Percentiles rank a stretch among this genome's conserved stretches.
These are phyloP conservation scores for Ettlia oleoabundans DNA, from an alignment of 139 green algal species.

Conservation along the genomic window DNA sequence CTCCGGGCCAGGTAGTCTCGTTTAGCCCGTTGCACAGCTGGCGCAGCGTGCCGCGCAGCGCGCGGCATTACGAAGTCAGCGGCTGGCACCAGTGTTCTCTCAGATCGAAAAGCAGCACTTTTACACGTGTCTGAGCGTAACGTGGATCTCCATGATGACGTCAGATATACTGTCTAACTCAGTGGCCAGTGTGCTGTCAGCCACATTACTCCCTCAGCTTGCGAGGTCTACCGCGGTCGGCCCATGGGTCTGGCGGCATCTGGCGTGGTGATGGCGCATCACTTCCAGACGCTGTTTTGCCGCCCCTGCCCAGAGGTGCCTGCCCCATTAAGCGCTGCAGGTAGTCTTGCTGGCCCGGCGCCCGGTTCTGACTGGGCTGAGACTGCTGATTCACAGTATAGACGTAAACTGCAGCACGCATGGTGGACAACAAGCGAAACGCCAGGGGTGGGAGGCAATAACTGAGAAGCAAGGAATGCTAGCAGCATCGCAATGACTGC, in stretches of 20 bases:
- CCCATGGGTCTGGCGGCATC: background rate
- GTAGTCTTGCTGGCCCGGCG: background rate
- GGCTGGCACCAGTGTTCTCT: no score
- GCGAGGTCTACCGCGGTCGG: background rate
- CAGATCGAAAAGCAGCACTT: no score
- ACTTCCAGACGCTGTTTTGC: no score
- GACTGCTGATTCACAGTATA: background rate
- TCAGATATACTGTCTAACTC: no score
- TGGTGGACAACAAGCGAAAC: background rate
- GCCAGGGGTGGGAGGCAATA: background rate
- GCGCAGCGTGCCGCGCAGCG: no score
- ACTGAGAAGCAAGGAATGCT: no score
- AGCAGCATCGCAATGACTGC: no score
- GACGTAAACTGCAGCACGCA: background rate
- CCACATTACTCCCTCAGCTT: background rate
- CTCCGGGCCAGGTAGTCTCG: no score
- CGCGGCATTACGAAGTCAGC: no score
- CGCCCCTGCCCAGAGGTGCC: background rate
- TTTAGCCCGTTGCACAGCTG: no score
- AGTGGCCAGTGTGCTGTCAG: background rate
- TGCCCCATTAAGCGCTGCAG: background rate
- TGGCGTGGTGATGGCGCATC: background rate
- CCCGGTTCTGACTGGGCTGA: background rate
- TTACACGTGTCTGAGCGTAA: no score
- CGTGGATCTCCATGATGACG: background rate